Conservation (phyloP, 73 alveolate species). For the Paramecium sonneborni region DNA sequence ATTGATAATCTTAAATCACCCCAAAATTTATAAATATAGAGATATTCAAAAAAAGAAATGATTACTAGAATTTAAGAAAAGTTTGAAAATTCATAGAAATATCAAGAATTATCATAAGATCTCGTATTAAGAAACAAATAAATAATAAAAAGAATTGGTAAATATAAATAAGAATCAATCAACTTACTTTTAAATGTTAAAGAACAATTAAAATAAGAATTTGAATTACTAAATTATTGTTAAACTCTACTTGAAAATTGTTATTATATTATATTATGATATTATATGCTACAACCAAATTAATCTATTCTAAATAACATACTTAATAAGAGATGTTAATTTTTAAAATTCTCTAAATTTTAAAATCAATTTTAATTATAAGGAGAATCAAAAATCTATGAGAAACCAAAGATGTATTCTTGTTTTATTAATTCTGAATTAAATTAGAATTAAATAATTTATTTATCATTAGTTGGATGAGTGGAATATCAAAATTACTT, state of each 20-base stretch:
- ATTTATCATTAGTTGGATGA: neutral
- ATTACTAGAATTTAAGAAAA: neutral
- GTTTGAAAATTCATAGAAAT: neutral
- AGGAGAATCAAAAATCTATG: neutral
- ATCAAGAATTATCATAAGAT: neutral
- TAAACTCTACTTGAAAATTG: slow-evolving; percentile 7
- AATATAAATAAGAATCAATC: slow-evolving; percentile 4
- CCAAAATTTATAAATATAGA: neutral
- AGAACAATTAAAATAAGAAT: neutral
- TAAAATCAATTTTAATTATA: neutral
- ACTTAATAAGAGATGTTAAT: neutral
- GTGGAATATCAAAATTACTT: neutral
- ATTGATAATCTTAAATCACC: neutral
- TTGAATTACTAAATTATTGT: neutral
- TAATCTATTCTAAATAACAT: neutral
- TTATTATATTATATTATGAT: neutral
- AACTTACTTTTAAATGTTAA: neutral
- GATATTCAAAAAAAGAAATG: slow-evolving; percentile 6
- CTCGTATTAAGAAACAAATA: neutral
- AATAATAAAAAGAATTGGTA: neutral
- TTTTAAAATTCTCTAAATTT: neutral
- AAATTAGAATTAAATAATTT: neutral
- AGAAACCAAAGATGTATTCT: neutral
- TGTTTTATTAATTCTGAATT: neutral
- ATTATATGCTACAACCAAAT: neutral